These are phyloP conservation scores for Eimeria praecox DNA, from an alignment of 169 alveolate genomes.

Conservation along the genomic window DNA sequence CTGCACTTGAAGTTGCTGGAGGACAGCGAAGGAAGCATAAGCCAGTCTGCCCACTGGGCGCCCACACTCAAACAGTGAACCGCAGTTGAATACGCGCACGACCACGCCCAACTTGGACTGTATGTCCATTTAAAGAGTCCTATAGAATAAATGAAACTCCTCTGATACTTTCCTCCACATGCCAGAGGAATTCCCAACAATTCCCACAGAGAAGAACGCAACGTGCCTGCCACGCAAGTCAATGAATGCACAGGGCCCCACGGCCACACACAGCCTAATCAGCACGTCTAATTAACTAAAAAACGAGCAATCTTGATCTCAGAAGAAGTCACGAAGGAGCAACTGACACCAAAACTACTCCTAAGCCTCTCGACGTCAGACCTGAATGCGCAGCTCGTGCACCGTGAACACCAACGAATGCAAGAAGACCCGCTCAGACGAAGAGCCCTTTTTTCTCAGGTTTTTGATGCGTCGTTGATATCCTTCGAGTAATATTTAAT, in stretches of 20 bases:
- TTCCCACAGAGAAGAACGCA: neutral
- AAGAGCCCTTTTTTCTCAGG: neutral
- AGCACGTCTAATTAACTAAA: neutral
- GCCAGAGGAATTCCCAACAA: neutral
- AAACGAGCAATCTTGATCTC: neutral
- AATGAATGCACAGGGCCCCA: constrained; percentile 47
- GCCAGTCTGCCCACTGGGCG: constrained; percentile 58
- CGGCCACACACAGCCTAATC: constrained; percentile 7
- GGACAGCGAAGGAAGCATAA: constrained; percentile 34
- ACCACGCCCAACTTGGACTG: neutral
- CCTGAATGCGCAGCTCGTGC: neutral
- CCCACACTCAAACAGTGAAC: neutral
- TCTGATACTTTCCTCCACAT: neutral
- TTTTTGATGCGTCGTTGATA: neutral
- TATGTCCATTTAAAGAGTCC: neutral
- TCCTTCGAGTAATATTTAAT: neutral
- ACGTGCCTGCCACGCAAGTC: constrained; percentile 21
- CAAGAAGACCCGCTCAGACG: neutral
- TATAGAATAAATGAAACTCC: neutral
- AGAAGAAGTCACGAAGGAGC: neutral
- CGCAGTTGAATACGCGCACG: neutral
- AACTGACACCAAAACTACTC: neutral
- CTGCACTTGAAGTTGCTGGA: neutral
- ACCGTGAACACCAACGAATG: neutral
- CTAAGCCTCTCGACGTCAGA: neutral